These are phyloP conservation scores for Corchorus olitorius DNA, from an alignment of 345 rosid species.

Conservation along the genomic window DNA sequence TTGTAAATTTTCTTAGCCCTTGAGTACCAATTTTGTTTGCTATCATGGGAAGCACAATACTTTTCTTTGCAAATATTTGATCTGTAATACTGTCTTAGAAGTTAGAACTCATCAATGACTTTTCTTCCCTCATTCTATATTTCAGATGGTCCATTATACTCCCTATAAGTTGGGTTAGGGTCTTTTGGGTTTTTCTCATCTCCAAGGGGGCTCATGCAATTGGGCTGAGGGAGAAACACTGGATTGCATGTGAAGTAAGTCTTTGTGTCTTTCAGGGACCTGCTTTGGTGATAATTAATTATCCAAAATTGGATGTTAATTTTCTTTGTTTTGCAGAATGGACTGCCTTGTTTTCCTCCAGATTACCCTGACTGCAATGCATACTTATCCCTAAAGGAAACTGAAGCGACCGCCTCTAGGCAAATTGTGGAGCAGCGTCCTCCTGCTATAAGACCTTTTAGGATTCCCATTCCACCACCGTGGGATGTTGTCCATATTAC, in stretches of 20 bases:
- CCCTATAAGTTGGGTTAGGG: constrained; percentile 81
- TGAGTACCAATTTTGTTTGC: not conserved
- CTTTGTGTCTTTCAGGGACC: constrained; percentile 16
- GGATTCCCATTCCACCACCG: constrained; percentile 68
- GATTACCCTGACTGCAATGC: constrained; percentile 88
- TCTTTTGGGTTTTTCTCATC: constrained; percentile 66
- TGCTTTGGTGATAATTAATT: constrained; percentile 6
- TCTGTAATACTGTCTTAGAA: not conserved
- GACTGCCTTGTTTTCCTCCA: constrained; percentile 73
- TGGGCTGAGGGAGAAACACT: constrained; percentile 83
- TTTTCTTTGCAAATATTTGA: constrained; percentile 4
- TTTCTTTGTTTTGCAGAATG: constrained; percentile 47
- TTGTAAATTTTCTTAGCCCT: not conserved
- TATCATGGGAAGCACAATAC: not conserved
- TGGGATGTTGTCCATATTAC: constrained; percentile 60
- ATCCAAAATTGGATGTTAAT: constrained; percentile 16
- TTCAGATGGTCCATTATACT: constrained; percentile 84
- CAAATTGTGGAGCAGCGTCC: constrained; percentile 52
- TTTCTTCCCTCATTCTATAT: constrained; percentile 21
- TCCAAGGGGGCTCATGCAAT: constrained; percentile 76
- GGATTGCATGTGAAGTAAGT: constrained; percentile 81
- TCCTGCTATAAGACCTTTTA: constrained; percentile 56
- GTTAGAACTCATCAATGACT: constrained; percentile 12
- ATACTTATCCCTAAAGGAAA: constrained; percentile 53
- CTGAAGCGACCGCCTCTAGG: constrained; percentile 49